Evolutionary conservation across 1,284 basidiomycete species (phyloP).

Genomic region (Boletus nobilissimus): DNA sequence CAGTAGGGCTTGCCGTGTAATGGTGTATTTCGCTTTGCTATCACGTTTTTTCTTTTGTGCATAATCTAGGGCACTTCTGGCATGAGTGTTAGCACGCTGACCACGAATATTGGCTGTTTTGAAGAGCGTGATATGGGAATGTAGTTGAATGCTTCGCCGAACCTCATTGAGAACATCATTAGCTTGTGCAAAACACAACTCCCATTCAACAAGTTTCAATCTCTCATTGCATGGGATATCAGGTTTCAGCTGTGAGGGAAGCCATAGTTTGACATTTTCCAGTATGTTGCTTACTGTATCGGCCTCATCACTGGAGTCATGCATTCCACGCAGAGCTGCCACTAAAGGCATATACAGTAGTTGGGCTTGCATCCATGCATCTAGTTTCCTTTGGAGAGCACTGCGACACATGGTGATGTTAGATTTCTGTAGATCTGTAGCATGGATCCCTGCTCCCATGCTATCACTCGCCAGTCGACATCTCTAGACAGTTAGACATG

Average conservation of each 20-base stretch:
- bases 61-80: background rate
- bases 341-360: constrained; percentile 16
- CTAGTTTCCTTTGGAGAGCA: constrained; percentile 6
- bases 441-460: background rate
- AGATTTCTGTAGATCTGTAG: background rate
- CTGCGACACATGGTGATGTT: background rate
- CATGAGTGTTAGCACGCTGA: background rate
- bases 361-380: constrained; percentile 3
- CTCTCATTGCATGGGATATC: background rate
- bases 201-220: background rate
- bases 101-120: background rate
- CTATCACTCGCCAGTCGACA: background rate
- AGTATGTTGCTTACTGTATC: background rate
- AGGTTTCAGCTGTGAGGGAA: background rate
- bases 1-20: background rate
- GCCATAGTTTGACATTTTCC: background rate
- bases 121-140: constrained; percentile 1
- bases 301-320: background rate
- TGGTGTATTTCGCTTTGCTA: background rate
- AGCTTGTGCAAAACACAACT: background rate
- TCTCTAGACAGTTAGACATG: background rate
- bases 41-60: background rate
- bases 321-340: background rate
- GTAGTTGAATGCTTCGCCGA: background rate
- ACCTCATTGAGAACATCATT: background rate